Base-by-base conservation (phyloP, 1,139 yeast species). In the Taphrina sp. region DNA sequence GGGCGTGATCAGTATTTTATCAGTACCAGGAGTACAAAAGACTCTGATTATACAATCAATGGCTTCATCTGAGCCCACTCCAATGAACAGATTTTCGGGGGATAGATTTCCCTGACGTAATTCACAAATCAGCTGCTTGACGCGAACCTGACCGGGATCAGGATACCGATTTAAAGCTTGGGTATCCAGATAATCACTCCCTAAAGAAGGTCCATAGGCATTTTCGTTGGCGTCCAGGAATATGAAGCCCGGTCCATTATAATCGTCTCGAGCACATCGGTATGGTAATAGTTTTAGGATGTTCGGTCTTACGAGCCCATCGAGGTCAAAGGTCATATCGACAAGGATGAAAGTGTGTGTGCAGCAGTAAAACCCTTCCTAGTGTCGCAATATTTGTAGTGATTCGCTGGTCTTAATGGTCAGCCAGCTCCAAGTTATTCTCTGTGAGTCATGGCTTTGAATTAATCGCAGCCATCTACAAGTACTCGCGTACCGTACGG, bases 61-160 rank as follows among this genome's bases (percentile, higher is more conserved):
- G 65, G 95, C 83, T 70, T 92, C 99, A 67, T 92, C 99, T 0
- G 96, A 88, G 1, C 99, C 99, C 14, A 92, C 98, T 31, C 98
- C 98, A 39, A 92, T 76, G 67, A 95, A 89, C 54, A 94, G 66
- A 69, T 94, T 94, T 8, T 76, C 84, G 0, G 85, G 77, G 0
- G 72, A 71, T 60, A 90, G 67, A 61, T 74, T 77, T 1, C 67
- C 61, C 66, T 86, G 88, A 63, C 99, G 78, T 66, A 84, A 83
- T 37, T 79, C 74, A 51, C 85, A 81, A 51, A 92, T 74, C 62
- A 82, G 82, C 61, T 78, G 72, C 68, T 94, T 92, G 65, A 92
- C 76, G 31, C 77, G 84, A n/a, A 76, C 62, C 67, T 92, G 98
- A 70, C 90, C 96, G 7, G 99, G 99, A 65, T 92, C 98, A 7